Evolutionary conservation across 208 protist species (phyloP), one percentile per base, ranked within the genome.

Genomic region (Lotmaria passim): DNA sequence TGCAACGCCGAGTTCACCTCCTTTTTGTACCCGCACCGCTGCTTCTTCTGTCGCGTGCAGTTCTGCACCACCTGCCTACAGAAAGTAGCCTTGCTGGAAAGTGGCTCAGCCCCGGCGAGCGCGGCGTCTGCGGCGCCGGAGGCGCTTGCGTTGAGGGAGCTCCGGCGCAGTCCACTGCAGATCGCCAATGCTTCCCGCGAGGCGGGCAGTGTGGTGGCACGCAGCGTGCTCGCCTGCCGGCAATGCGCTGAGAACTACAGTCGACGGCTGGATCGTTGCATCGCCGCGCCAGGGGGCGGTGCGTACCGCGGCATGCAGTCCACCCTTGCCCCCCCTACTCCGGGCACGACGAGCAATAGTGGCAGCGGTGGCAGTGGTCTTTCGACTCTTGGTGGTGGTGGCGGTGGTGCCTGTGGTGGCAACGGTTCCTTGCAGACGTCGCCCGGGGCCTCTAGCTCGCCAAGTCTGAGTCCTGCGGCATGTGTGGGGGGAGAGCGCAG

Each of bases 221-320:
- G 64, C 4, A 61, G 63, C 11, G 75, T 79, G 4, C 68, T 73
- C 12, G 81, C 75, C 26, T 93, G 87, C 53, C 7, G 69, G 19
- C 87, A 85, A 71, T 93, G 87, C 52, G 52, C 86, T 30, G 84
- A 90, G 64, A 90, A 93, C 66, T 79, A 83, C 63, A 66, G 51
- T n/a, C 81, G 84, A 19, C 76, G 76, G 12, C 51, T 76, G 33
- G 53, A 78, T 21, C 75, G 75, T n/a, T 82, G 67, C 56, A 56
- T 71, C 74, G 55, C 56, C 8, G 67, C 62, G 0, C 62, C 70
- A 15, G 70, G 70, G 19, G 55, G 70, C 21, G 70, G 62, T 28
- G 53, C 55, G n/a, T 76, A 76, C 46, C 46, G 56, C 30, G 70
- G 70, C 14, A 75, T 79, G 57, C 75, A 76, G 52, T 73, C 63